Base-by-base conservation (phyloP, 805 yeast genomes). In the Tetrapisispora phaffii region DNA sequence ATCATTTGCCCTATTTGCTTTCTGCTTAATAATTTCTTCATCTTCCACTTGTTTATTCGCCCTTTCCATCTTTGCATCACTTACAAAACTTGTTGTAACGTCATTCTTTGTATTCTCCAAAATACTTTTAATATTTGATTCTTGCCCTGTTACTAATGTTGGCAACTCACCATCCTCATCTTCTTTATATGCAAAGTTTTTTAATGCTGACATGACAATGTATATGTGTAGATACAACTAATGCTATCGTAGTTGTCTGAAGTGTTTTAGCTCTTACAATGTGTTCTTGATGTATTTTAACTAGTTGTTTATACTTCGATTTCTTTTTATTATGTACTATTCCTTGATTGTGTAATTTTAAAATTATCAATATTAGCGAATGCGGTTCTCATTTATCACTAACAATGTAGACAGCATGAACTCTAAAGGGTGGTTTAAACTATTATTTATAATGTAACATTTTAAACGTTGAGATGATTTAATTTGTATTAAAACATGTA, bases 81-180 rank as follows among this genome's bases (percentile, higher is more conserved):
- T 53, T 1, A 62, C 67, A 21, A 64, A 41, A 34, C 55, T 50
- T 1, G 34, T 40, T 7, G 63, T 63, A 16, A 62, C 65, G 50
- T 62, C 63, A 34, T 49, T 47, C 35, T 51, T 55, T 15, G 50
- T 50, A 37, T 50, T 39, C 12, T 47, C 35, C 19, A 65, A 43
- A 13, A 63, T 54, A 6, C 52, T 54, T n/a, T 44, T 47, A 39
- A 61, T 44, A 44, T 63, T 51, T 6, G 44, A 23, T 34, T 62
- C 67, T 15, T 49, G 28, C 4, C 67, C 66, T 4, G 62, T 51
- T 16, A 60, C 55, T 39, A 61, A 37, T 2, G 53, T 15, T 3
- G 68, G 68, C 20, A 64, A 51, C 26, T 54, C 60, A 10, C 67
- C 67, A 46, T 63, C 66, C 39, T 61, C 66, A 1, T 59, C 62